A percentile compares a stretch with the other conserved stretches of the same genome.
Evolutionary conservation across 768 basidiomycete species (phyloP).

Genomic region (Serendipita vermifera): DNA sequence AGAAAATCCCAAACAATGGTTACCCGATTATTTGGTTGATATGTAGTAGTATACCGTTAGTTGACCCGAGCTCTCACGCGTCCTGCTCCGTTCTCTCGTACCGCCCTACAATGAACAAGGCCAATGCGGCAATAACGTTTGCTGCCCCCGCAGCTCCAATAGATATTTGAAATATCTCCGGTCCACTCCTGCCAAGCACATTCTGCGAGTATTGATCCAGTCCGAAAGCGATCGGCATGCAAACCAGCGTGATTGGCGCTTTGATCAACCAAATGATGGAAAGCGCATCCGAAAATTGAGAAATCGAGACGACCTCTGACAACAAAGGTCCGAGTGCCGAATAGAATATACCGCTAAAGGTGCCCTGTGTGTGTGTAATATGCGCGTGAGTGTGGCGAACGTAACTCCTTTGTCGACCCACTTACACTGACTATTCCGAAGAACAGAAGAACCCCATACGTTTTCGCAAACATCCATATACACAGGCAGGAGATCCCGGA

Average conservation of each 20-base stretch:
- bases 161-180: background rate
- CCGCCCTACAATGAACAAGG: background rate
- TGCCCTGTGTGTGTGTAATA: conserved; percentile 11
- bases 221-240: background rate
- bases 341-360: conserved; percentile 17
- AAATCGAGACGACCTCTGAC: conserved; percentile 15
- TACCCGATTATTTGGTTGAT: too few relatives aligned
- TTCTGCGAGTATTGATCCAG: background rate
- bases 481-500: conserved; percentile 20
- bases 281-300: conserved; percentile 11
- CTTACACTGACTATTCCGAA: conserved; percentile 21
- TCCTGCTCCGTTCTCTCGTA: background rate
- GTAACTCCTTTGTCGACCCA: too few relatives aligned
- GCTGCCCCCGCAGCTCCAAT: background rate
- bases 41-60: too few relatives aligned
- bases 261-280: conserved; percentile 9
- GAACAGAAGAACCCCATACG: conserved; percentile 21
- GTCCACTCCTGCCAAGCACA: background rate
- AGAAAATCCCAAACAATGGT: too few relatives aligned
- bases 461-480: conserved; percentile 23
- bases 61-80: too few relatives aligned
- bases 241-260: background rate
- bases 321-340: conserved; percentile 17
- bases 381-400: conserved; percentile 13
- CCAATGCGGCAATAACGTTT: background rate